A percentile compares a stretch with the other conserved stretches of the same genome.
Evolutionary conservation across 768 basidiomycete species (phyloP).

Genomic region (Candolleomyces efflorescens): DNA sequence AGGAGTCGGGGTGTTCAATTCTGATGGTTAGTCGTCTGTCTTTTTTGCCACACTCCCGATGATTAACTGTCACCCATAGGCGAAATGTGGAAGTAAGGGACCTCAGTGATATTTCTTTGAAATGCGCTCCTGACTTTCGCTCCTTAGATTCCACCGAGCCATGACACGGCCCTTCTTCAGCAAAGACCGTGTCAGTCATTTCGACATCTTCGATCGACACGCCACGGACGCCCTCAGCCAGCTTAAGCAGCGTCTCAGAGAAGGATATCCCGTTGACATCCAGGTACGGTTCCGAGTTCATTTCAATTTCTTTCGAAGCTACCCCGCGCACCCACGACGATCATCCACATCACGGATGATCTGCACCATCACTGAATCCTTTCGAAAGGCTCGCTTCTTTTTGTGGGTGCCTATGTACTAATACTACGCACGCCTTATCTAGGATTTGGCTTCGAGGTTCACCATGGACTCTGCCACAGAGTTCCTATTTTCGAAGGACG

Average conservation of each 20-base stretch:
- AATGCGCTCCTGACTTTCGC: background rate
- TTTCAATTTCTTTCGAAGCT: background rate
- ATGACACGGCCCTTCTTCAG: constrained; percentile 63
- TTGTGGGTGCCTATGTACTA: too few species aligned
- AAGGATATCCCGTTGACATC: constrained; percentile 51
- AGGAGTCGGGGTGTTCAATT: constrained; percentile 51
- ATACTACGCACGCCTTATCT: background rate
- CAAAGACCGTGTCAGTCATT: constrained; percentile 48
- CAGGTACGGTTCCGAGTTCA: constrained; percentile 31
- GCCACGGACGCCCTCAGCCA: constrained; percentile 42
- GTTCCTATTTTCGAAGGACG: constrained; percentile 53
- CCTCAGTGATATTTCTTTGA: background rate
- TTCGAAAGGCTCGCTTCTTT: too few species aligned
- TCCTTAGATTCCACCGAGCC: constrained; percentile 49
- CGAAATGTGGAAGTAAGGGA: constrained; percentile 56
- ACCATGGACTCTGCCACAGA: constrained; percentile 63
- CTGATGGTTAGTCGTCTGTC: constrained; percentile 34
- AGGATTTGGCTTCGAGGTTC: constrained; percentile 46
- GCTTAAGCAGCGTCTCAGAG: constrained; percentile 35
- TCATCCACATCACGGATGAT: too few species aligned
- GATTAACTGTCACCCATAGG: background rate
- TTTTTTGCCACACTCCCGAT: background rate
- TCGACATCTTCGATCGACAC: constrained; percentile 52
- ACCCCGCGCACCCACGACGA: too few species aligned
- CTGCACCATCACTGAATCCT: too few species aligned